Conservation (phyloP, 2,329 filamentous ascomycete species). For the Coniochaeta ligniaria region DNA sequence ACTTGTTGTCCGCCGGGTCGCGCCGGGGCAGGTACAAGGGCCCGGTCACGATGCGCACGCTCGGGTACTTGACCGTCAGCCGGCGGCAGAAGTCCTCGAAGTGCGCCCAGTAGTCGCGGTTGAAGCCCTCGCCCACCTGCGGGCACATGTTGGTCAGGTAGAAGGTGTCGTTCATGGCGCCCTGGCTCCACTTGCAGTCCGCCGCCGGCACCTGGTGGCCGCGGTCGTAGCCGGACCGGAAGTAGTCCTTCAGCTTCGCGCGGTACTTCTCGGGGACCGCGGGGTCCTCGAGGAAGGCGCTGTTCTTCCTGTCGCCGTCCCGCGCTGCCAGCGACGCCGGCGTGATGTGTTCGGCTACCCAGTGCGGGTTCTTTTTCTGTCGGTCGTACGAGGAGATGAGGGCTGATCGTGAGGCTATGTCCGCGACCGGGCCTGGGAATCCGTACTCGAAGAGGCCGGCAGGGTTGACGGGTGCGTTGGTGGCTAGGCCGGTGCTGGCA, state of each 20-base stretch:
- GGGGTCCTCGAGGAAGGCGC: constrained; percentile 74
- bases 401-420: constrained; percentile 69
- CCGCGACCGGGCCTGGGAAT: constrained; percentile 84
- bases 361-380: constrained; percentile 81
- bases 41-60: constrained; percentile 85
- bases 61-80: constrained; percentile 73
- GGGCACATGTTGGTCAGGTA: constrained; percentile 94
- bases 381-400: constrained; percentile 88
- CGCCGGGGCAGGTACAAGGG: constrained; percentile 86
- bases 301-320: constrained; percentile 78
- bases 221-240: constrained; percentile 87
- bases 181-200: constrained; percentile 91
- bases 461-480: constrained; percentile 56
- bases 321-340: constrained; percentile 68
- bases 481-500: constrained; percentile 16
- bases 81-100: constrained; percentile 95
- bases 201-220: constrained; percentile 96
- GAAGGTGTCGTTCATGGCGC: constrained; percentile 93
- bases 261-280: constrained; percentile 79
- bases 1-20: constrained; percentile 80
- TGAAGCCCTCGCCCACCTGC: constrained; percentile 97
- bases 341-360: constrained; percentile 96
- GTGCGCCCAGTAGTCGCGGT: constrained; percentile 98
- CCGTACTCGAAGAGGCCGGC: constrained; percentile 76
- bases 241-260: constrained; percentile 88